phyloP scores from a whole-genome alignment of 257 asterid genomes.

The Primulina eburnea region DNA sequence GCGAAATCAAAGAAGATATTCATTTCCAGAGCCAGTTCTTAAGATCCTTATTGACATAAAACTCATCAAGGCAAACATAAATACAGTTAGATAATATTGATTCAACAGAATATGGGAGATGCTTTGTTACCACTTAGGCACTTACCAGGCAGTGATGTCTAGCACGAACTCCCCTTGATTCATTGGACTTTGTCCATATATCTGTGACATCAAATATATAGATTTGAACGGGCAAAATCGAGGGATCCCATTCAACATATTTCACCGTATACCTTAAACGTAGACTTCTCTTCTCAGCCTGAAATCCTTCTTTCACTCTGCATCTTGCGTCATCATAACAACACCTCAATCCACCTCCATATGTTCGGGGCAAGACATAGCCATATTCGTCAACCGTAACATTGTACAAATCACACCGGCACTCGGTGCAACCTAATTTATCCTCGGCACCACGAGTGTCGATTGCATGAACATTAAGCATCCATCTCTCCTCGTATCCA shows the following conservation, averaged over 20 bases:
- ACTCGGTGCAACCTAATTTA: conserved; percentile 74
- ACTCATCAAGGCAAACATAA: not conserved
- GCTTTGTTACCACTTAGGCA: not conserved
- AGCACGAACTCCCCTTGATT: conserved; percentile 28
- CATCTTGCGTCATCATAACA: conserved; percentile 67
- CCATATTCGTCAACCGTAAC: conserved; percentile 44
- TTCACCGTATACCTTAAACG: conserved; percentile 57
- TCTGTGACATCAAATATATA: conserved; percentile 70
- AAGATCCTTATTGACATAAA: not conserved
- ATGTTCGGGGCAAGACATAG: conserved; percentile 27
- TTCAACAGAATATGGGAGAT: not conserved
- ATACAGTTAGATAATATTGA: not conserved
- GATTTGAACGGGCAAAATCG: conserved; percentile 54
- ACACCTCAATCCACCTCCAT: conserved; percentile 69
- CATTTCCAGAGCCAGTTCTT: not conserved
- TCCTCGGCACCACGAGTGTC: conserved; percentile 77
- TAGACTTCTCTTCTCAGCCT: conserved; percentile 43
- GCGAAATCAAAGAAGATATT: not conserved
- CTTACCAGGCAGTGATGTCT: conserved; percentile 48
- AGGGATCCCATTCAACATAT: conserved; percentile 57
- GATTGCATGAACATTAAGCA: conserved; percentile 76
- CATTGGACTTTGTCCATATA: conserved; percentile 39
- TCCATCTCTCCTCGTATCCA: conserved; percentile 72
- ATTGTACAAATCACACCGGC: conserved; percentile 73
- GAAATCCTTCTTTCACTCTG: conserved; percentile 45